Evolutionary conservation across 345 rosid species (phyloP).

Genomic region (Angophora floribunda): DNA sequence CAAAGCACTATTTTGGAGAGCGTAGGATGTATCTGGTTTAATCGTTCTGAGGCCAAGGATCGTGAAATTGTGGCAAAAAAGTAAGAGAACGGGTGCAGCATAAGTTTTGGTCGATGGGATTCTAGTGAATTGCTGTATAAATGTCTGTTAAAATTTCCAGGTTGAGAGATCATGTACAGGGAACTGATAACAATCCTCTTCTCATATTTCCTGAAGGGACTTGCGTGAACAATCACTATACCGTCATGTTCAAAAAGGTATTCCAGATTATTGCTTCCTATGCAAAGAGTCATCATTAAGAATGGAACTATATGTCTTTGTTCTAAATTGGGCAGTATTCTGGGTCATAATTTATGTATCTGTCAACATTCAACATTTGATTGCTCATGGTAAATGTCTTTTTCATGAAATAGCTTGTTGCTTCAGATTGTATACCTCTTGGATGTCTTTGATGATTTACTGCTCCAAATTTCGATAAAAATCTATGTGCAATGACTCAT

Average conservation of each 20-base stretch:
- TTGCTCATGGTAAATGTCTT: neutral
- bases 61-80: conserved; percentile 93
- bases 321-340: neutral
- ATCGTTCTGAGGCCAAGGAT: conserved; percentile 92
- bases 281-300: neutral
- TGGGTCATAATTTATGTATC: neutral
- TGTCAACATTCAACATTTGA: neutral
- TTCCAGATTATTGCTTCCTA: neutral
- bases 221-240: conserved; percentile 90
- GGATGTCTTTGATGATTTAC: neutral
- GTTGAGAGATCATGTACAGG: conserved; percentile 86
- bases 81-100: conserved; percentile 26
- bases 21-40: conserved; percentile 96
- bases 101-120: neutral
- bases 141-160: conserved; percentile 32
- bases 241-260: conserved; percentile 99
- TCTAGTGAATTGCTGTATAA: conserved; percentile 1
- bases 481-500: neutral
- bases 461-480: neutral
- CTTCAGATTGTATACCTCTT: neutral
- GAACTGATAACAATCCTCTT: conserved; percentile 88
- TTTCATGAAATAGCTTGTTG: neutral
- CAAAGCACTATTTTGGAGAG: conserved; percentile 98
- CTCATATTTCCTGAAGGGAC: conserved; percentile 99
- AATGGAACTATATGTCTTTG: neutral